phyloP scores from a whole-genome alignment of 2,329 filamentous ascomycete genomes.

The Sarocladium oryzae region DNA sequence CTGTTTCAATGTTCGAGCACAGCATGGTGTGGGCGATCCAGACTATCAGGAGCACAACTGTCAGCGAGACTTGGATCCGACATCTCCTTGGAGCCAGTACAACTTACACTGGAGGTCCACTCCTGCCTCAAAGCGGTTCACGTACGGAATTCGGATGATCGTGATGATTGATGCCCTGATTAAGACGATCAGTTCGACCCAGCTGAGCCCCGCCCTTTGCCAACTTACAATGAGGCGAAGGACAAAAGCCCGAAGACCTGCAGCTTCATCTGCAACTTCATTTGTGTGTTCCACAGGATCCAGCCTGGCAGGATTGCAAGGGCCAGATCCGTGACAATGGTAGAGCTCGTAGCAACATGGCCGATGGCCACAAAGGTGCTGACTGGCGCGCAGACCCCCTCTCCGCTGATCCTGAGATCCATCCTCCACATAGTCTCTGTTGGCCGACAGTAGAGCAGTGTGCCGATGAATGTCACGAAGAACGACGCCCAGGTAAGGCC shows the following conservation, averaged over 20 bases:
- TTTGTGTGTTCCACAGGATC: slow-evolving; percentile 26
- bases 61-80: background rate
- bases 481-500: slow-evolving; percentile 19
- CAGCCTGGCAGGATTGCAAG: slow-evolving; percentile 24
- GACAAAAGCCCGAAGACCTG: slow-evolving; percentile 15
- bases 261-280: slow-evolving; percentile 18
- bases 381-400: slow-evolving; percentile 18
- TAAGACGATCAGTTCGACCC: background rate
- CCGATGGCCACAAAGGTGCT: slow-evolving; percentile 14
- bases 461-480: slow-evolving; percentile 20
- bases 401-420: slow-evolving; percentile 14
- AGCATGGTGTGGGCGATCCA: slow-evolving; percentile 9
- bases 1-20: slow-evolving; percentile 6
- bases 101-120: slow-evolving; percentile 7
- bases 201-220: background rate
- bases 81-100: background rate
- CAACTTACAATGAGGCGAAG: slow-evolving; percentile 12
- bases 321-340: slow-evolving; percentile 26
- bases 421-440: slow-evolving; percentile 18
- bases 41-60: background rate
- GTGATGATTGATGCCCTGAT: slow-evolving; percentile 7
- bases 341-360: slow-evolving; percentile 18
- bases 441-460: slow-evolving; percentile 19
- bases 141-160: slow-evolving; percentile 2
- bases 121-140: background rate